Evolutionary conservation across 805 yeast species (phyloP), one percentile per base, ranked within the genome.

Genomic region (Yamadazyma kitorensis): DNA sequence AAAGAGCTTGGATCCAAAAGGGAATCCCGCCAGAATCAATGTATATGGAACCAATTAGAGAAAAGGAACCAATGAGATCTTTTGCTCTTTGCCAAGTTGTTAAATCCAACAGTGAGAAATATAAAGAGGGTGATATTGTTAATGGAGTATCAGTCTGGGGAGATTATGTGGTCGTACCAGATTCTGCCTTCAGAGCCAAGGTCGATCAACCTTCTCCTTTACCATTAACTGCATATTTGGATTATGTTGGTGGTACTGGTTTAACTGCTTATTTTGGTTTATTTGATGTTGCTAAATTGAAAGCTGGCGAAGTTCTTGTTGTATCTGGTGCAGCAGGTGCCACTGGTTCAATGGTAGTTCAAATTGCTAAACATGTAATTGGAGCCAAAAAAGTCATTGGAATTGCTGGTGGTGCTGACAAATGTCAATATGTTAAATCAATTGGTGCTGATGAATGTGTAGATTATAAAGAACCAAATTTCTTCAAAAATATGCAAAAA

Each of bases 361-460:
- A 58, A 37, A 44, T 57, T 17, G 59, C 61, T 32, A 57, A 57
- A 40, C 43, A 53, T 32, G 43, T 55, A 10, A 39, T 57, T 36
- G 53, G 54, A 22, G 49, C 51, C 17, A 40, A 48, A 24, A 54
- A 48, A 33, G 61, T 58, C 17, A 48, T 58, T 42, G 61, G 62
- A 24, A 55, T 58, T 34, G 50, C 64, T 17, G 60, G 61, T 27
- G 57, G 59, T 9, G 49, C 54, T 4, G 79, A 66, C 21, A 81
- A 81, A 52, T 61, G 72, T 37, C 59, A 68, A 40, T 73, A 52
- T 49, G 79, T 80, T 20, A 73, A 75, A 51, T 55, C 74, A 1
- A 50, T 79, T 31, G 79, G 80, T 41, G 74, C 75, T 6, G 77
- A 74, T 43, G 70, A 64, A 27, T 56, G 70, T 36, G 64, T 77